Evolutionary conservation across 345 rosid genomes (phyloP).

Genomic region (Clausena lansium): DNA sequence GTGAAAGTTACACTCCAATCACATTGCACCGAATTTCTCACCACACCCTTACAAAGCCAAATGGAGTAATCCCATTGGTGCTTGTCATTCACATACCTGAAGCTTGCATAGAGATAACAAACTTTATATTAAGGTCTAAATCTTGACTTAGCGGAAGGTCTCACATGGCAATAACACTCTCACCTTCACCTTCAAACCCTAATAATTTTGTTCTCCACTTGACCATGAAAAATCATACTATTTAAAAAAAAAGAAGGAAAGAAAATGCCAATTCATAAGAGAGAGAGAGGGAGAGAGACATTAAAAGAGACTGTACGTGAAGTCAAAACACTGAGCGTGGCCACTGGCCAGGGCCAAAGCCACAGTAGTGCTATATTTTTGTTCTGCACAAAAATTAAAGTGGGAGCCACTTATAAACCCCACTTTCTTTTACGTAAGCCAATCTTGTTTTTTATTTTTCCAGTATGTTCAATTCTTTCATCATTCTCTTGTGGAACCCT

Average conservation of each 20-base stretch:
- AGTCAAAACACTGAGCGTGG: slow-evolving; percentile 34
- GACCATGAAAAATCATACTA: slow-evolving; percentile 4
- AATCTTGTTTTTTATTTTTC: slow-evolving; percentile 18
- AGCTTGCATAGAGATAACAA: background rate
- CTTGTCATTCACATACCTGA: background rate
- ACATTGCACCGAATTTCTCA: slow-evolving; percentile 18
- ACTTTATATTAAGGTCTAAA: slow-evolving; percentile 8
- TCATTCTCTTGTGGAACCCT: slow-evolving; percentile 61
- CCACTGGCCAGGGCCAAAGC: background rate
- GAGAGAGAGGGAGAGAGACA: background rate
- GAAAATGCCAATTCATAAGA: background rate
- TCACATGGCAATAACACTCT: slow-evolving; percentile 38
- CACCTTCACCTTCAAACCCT: slow-evolving; percentile 42
- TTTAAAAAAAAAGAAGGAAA: slow-evolving; percentile 3
- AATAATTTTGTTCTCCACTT: slow-evolving; percentile 67
- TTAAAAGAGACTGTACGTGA: slow-evolving; percentile 6
- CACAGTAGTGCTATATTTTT: background rate
- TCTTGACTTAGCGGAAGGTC: slow-evolving; percentile 33
- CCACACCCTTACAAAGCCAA: background rate
- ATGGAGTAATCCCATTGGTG: background rate
- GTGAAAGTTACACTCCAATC: background rate
- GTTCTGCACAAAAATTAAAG: slow-evolving; percentile 13
- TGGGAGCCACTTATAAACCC: slow-evolving; percentile 17
- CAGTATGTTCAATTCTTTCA: slow-evolving; percentile 59
- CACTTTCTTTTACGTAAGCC: slow-evolving; percentile 3